Evolutionary conservation across 257 asterid species (phyloP).

Genomic region (Jacaranda copaia): DNA sequence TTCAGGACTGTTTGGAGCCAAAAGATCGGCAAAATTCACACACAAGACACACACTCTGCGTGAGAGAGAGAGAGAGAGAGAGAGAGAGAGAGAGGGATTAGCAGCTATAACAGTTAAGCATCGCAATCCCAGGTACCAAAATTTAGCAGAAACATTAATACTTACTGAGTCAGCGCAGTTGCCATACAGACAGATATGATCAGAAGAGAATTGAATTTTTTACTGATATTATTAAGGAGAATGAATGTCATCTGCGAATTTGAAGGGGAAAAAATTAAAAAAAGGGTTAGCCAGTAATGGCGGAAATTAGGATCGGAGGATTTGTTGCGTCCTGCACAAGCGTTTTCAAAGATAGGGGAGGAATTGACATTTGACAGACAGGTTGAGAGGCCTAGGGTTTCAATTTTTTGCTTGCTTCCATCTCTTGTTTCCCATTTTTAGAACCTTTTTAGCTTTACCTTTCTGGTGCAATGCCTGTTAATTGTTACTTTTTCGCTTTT

Average conservation of each 20-base stretch:
- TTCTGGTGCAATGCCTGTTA: constrained; percentile 33
- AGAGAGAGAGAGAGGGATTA: constrained; percentile 9
- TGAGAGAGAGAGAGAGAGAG: constrained; percentile 35
- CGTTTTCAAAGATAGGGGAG: constrained; percentile 20
- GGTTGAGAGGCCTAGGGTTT: constrained; percentile 42
- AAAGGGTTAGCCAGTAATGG: background rate
- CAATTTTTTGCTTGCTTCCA: constrained; percentile 42
- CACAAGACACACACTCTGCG: background rate
- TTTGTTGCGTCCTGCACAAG: constrained; percentile 63
- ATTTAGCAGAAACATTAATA: constrained; percentile 44
- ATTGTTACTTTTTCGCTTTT: constrained; percentile 10
- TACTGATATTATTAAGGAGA: background rate
- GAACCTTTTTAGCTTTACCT: constrained; percentile 34
- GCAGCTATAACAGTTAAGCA: constrained; percentile 53
- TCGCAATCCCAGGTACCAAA: constrained; percentile 57
- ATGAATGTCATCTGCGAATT: background rate
- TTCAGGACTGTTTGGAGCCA: constrained; percentile 40
- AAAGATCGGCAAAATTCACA: constrained; percentile 22
- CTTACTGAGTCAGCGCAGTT: constrained; percentile 38
- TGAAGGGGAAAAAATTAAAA: background rate
- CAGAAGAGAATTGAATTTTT: constrained; percentile 26
- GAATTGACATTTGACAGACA: constrained; percentile 51
- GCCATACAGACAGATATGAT: constrained; percentile 25
- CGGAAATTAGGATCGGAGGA: constrained; percentile 32
- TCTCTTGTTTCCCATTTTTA: constrained; percentile 37